Percentiles rank a stretch among this genome's conserved stretches.
Evolutionary conservation across 345 rosid species (phyloP).

Genomic region (Alliaria petiolata): DNA sequence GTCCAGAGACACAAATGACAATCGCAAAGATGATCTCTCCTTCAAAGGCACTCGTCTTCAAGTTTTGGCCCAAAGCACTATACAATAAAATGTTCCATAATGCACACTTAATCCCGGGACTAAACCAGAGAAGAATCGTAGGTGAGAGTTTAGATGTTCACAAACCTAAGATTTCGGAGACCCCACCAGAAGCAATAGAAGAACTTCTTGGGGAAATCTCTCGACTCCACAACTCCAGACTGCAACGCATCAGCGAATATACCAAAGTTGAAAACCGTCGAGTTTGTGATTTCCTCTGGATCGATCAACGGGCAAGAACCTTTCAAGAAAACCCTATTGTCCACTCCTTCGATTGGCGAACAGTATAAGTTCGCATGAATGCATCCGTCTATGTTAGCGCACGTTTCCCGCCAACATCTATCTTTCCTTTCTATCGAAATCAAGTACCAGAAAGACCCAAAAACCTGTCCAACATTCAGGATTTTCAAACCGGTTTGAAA

Average conservation of each 20-base stretch:
- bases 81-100: not conserved
- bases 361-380: not conserved
- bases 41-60: slow-evolving; percentile 47
- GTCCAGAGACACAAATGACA: slow-evolving; percentile 42
- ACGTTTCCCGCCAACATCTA: slow-evolving; percentile 39
- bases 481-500: not conserved
- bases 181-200: slow-evolving; percentile 43
- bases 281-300: slow-evolving; percentile 23
- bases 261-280: slow-evolving; percentile 36
- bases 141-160: not conserved
- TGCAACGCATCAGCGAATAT: slow-evolving; percentile 35
- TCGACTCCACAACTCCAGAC: slow-evolving; percentile 33
- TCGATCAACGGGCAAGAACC: slow-evolving; percentile 24
- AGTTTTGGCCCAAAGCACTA: slow-evolving; percentile 59
- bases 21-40: slow-evolving; percentile 48
- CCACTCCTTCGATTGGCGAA: not conserved
- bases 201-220: slow-evolving; percentile 32
- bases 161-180: slow-evolving; percentile 40
- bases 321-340: not conserved
- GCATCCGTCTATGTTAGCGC: not conserved
- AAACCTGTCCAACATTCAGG: slow-evolving; percentile 3
- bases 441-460: slow-evolving; percentile 40
- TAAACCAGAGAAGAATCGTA: no score
- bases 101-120: no score
- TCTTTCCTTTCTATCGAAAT: slow-evolving; percentile 39